Evolutionary conservation across 1,284 basidiomycete genomes (phyloP).

Genomic region (Sporisorium reilianum): DNA sequence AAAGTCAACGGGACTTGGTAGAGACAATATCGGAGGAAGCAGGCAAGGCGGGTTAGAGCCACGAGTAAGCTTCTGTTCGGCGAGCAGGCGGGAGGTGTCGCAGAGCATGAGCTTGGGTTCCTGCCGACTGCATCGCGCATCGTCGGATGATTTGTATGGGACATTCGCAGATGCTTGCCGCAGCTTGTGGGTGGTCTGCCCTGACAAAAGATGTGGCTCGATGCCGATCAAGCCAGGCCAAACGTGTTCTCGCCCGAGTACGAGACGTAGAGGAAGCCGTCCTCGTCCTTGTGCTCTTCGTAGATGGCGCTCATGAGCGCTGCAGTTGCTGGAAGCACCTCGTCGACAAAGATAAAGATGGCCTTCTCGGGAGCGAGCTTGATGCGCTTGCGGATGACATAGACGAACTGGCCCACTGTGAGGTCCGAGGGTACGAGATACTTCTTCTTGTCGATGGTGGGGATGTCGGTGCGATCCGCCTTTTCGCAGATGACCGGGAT

Average conservation of each 20-base stretch:
- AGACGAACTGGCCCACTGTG: slow-evolving; percentile 93
- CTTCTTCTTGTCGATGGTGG: slow-evolving; percentile 99
- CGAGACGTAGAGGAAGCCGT: slow-evolving; percentile 66
- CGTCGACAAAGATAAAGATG: slow-evolving; percentile 75
- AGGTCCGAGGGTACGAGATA: slow-evolving; percentile 99
- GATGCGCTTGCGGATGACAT: slow-evolving; percentile 99
- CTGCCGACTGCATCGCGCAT: not conserved
- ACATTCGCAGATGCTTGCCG: not conserved
- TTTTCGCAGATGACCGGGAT: slow-evolving; percentile 99
- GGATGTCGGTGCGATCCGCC: slow-evolving; percentile 97
- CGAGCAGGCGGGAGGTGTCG: not conserved
- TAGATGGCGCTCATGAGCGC: slow-evolving; percentile 99
- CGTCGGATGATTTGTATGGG: not conserved
- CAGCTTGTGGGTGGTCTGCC: too few relatives aligned
- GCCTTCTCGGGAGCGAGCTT: slow-evolving; percentile 99
- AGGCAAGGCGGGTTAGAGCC: not conserved
- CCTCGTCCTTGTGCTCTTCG: slow-evolving; percentile 83
- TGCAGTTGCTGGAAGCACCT: slow-evolving; percentile 96
- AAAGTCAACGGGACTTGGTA: slow-evolving; percentile 1
- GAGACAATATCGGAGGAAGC: not conserved
- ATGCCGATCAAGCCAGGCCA: slow-evolving; percentile 14
- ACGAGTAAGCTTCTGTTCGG: not conserved
- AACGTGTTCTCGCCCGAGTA: slow-evolving; percentile 68
- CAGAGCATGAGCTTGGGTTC: not conserved
- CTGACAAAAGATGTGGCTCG: not conserved